A percentile compares a stretch with the other conserved stretches of the same genome.
Conservation (phyloP, 2,329 filamentous ascomycete species). For the Pseudocercospora fuligena region DNA sequence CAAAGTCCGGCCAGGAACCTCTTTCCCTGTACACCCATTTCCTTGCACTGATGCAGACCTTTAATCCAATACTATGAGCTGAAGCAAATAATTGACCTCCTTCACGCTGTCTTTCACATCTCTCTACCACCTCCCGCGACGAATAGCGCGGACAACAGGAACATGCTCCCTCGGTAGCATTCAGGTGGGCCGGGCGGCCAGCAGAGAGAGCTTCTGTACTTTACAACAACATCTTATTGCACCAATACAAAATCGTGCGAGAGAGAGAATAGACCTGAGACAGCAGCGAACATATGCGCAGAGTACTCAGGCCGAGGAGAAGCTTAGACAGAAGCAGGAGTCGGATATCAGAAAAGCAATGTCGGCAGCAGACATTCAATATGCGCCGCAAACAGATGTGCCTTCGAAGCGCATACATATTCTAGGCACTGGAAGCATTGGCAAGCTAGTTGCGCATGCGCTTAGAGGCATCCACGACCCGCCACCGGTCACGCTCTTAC, state of each 20-base stretch:
- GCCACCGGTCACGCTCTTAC: constrained; percentile 79
- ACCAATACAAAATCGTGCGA: background rate
- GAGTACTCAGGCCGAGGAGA: constrained; percentile 2
- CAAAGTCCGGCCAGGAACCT: background rate
- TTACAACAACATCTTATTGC: background rate
- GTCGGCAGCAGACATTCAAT: constrained; percentile 37
- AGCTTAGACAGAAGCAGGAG: constrained; percentile 18
- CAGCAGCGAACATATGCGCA: background rate
- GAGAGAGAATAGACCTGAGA: background rate
- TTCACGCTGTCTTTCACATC: constrained; percentile 51
- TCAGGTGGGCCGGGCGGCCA: constrained; percentile 50
- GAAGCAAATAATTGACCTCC: background rate
- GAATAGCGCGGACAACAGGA: constrained; percentile 46
- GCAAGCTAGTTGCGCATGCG: constrained; percentile 75
- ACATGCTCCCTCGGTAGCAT: constrained; percentile 51
- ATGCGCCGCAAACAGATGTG: constrained; percentile 32
- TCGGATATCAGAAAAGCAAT: constrained; percentile 23
- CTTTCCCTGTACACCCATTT: background rate
- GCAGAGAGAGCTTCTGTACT: background rate
- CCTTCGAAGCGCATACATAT: constrained; percentile 68
- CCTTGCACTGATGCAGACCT: background rate
- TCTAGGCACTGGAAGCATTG: constrained; percentile 80
- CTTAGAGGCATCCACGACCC: constrained; percentile 64
- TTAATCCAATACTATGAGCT: background rate
- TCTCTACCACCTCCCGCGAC: constrained; percentile 52